Evolutionary conservation across 768 basidiomycete species (phyloP), one percentile per base, ranked within the genome.

Genomic region (Tylopilus plumbeoviolaceoides): DNA sequence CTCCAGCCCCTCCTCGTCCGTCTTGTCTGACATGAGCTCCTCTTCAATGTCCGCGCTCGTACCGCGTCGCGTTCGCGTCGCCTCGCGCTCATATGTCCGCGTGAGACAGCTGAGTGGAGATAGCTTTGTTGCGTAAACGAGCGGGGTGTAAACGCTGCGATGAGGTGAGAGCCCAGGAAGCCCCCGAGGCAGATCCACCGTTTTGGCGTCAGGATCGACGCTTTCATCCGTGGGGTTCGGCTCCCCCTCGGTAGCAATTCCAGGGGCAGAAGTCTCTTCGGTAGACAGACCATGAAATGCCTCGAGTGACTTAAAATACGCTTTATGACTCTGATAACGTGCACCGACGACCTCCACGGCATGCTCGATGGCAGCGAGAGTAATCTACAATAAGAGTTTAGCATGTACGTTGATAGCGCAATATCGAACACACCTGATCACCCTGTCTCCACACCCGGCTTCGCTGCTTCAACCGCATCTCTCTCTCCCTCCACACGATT

Each of bases 381-480:
- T 67, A 30, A 82, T 71, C 81, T 84, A 53, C 15, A 27, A 54
- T 51, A 50, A 21, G 42, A 4, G 10, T 35, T 51, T 20, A 41
- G 48, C 44, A 20, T 20, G 25, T 48, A 5, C 33, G 2, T 36
- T 12, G 20, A 21, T 5, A 12, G 44, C 20, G 11, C 33, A 31
- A 42, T 25, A 36, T 10, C n/a, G n/a, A 20, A 48, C 58, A 11
- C 46, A 81, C 79, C 59, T 78, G 71, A 28, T 73, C 72, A 12
- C 72, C 71, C 4, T 73, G 48, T 44, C 75, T 72, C 84, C 87
- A 89, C 7, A 75, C 83, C 59, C 79, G 85, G 44, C 79, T 79
- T 18, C 77, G 76, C 38, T 72, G 70, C 67, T 87, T 88, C 61
- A 84, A 62, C 30, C 70, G 67, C 48, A 72, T 65, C 58, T 87